Percentiles rank a stretch among this genome's conserved stretches.
phyloP scores from a whole-genome alignment of 331 rosid genomes.

The Cydonia oblonga region DNA sequence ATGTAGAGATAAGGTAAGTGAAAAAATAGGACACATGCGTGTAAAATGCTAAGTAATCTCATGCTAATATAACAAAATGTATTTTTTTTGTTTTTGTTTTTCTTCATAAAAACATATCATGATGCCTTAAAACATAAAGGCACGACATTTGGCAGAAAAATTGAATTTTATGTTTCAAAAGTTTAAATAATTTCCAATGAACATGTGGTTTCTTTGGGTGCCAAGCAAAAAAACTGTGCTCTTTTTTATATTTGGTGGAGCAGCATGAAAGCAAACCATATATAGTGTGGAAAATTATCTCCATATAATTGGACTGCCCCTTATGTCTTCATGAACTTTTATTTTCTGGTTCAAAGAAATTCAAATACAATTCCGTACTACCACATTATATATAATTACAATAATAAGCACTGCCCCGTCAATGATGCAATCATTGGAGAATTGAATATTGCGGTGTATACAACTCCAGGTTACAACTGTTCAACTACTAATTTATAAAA shows the following conservation, averaged over 20 bases:
- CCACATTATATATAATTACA: too few species aligned
- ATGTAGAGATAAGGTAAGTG: too few species aligned
- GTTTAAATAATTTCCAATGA: neutral
- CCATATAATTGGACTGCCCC: neutral
- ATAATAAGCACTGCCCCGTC: constrained; percentile 3
- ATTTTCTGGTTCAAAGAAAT: neutral
- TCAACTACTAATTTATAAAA: constrained; percentile 12
- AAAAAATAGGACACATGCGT: too few species aligned
- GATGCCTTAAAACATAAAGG: neutral
- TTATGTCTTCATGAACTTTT: neutral
- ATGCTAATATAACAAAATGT: neutral
- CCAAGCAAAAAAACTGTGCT: too few species aligned
- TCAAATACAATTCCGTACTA: neutral
- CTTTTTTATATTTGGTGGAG: neutral
- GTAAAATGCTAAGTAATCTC: too few species aligned
- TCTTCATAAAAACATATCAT: neutral
- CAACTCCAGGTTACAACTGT: constrained; percentile 29
- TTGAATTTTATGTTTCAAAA: neutral
- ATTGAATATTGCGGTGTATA: constrained; percentile 19
- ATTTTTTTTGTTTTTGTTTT: neutral
- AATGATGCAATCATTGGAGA: constrained; percentile 28
- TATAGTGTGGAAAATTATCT: neutral
- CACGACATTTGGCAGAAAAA: neutral
- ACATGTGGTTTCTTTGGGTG: neutral
- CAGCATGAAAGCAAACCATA: neutral